These are phyloP conservation scores for Chlorella sp. DNA, from an alignment of 139 green algal species.

Conservation along the genomic window DNA sequence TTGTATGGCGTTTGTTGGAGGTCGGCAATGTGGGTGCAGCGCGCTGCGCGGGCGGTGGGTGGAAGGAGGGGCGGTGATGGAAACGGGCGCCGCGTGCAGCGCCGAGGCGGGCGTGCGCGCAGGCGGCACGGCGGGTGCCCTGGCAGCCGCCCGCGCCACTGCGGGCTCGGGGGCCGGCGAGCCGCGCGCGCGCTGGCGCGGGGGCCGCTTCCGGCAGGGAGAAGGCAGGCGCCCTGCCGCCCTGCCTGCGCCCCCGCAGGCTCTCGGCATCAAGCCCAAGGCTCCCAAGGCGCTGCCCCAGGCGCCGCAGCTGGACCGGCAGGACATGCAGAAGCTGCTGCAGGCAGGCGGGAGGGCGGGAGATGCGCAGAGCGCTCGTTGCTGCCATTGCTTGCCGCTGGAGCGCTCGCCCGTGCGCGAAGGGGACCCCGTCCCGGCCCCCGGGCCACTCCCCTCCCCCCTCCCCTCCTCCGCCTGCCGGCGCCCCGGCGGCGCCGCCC, in stretches of 20 bases:
- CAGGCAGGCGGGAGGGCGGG: slow-evolving; percentile 7
- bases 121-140: too few species aligned
- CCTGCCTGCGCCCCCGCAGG: slow-evolving; percentile 36
- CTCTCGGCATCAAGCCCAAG: slow-evolving; percentile 70
- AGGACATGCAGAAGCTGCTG: slow-evolving; percentile 66
- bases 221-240: not conserved
- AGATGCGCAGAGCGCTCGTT: not conserved
- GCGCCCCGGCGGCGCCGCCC: not conserved
- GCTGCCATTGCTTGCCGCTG: not conserved
- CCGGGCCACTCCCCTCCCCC: not conserved
- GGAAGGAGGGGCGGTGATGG: too few species aligned
- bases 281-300: slow-evolving; percentile 29
- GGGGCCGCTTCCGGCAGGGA: not conserved
- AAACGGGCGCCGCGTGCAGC: too few species aligned
- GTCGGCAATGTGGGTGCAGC: too few species aligned
- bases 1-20: not conserved
- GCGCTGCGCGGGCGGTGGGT: too few species aligned
- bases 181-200: not conserved
- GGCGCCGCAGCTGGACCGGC: slow-evolving; percentile 54
- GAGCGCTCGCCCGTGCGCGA: not conserved
- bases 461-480: not conserved
- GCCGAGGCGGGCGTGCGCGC: too few species aligned
- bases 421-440: not conserved
- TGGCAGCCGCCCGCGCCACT: too few species aligned
- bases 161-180: too few species aligned